Conservation (phyloP, 78 protist species). For the Pigoraptor vietnamica region DNA sequence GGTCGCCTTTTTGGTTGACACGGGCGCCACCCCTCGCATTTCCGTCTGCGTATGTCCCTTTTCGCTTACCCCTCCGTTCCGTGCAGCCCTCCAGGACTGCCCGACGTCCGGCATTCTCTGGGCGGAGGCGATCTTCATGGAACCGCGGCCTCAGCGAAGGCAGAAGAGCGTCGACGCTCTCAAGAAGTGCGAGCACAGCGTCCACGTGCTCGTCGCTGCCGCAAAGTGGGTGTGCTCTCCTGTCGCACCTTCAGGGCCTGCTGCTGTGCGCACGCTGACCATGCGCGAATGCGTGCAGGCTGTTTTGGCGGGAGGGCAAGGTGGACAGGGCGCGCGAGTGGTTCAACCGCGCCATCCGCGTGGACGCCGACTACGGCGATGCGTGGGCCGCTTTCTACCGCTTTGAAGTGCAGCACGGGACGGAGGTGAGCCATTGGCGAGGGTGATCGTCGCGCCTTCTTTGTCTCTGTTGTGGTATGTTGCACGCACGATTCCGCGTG, state of each 20-base stretch:
- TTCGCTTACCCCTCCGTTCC: too few relatives aligned
- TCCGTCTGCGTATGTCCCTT: too few relatives aligned
- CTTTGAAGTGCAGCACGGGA: conserved; percentile 71
- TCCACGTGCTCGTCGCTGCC: conserved; percentile 46
- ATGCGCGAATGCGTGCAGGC: background rate
- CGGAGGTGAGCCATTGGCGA: background rate
- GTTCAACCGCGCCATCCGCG: conserved; percentile 75
- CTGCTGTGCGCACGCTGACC: too few relatives aligned
- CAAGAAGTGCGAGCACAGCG: conserved; percentile 47
- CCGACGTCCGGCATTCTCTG: conserved; percentile 82
- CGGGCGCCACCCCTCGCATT: too few relatives aligned
- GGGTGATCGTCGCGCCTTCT: background rate
- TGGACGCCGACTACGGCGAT: conserved; percentile 83
- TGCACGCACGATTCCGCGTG: background rate
- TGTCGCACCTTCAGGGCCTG: too few relatives aligned
- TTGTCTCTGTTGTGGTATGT: background rate
- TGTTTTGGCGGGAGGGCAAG: conserved; percentile 85
- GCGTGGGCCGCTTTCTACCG: conserved; percentile 82
- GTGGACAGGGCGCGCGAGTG: conserved; percentile 69
- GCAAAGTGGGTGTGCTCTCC: conserved; percentile 42
- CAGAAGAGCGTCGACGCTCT: conserved; percentile 71
- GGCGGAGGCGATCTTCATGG: conserved; percentile 76
- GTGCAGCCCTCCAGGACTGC: conserved; percentile 71
- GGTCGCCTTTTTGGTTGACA: too few relatives aligned
- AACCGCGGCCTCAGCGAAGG: conserved; percentile 40